These are phyloP conservation scores for Collybiopsis luxurians DNA, from an alignment of 768 basidiomycete genomes.

Conservation along the genomic window DNA sequence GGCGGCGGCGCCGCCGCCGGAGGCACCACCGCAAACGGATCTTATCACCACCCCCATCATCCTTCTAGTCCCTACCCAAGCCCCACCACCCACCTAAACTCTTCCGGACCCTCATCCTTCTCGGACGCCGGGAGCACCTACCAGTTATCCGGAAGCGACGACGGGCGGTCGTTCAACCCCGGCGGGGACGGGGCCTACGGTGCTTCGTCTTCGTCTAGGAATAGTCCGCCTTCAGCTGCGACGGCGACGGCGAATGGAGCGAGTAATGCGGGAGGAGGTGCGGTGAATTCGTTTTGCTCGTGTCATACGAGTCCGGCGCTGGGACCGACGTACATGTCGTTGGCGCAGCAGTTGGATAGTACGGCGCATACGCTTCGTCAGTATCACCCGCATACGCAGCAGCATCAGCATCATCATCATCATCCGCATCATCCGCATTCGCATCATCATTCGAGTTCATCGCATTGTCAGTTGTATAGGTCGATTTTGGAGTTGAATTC, in stretches of 20 bases:
- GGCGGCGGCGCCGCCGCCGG: no score
- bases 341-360: slow-evolving; percentile 62
- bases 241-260: no score
- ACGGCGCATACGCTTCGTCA: slow-evolving; percentile 57
- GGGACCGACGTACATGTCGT: slow-evolving; percentile 54
- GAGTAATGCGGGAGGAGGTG: no score
- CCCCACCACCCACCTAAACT: slow-evolving; percentile 18
- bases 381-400: slow-evolving; percentile 17
- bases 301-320: slow-evolving; percentile 64
- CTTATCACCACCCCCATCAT: slow-evolving; percentile 2
- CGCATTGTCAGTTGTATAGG: slow-evolving; percentile 52
- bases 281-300: slow-evolving; percentile 54
- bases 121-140: slow-evolving; percentile 35
- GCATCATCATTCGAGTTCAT: slow-evolving; percentile 53
- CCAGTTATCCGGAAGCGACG: slow-evolving; percentile 35
- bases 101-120: slow-evolving; percentile 33
- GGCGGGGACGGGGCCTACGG: no score
- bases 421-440: slow-evolving; percentile 50
- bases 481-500: slow-evolving; percentile 60
- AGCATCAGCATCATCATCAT: no score
- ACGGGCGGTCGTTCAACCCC: slow-evolving; percentile 35
- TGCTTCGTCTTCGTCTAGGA: slow-evolving; percentile 21
- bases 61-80: slow-evolving; percentile 26
- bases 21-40: slow-evolving; percentile 3
- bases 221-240: slow-evolving; percentile 15